phyloP scores from a whole-genome alignment of 2,329 filamentous ascomycete species.

The Cytospora mali region DNA sequence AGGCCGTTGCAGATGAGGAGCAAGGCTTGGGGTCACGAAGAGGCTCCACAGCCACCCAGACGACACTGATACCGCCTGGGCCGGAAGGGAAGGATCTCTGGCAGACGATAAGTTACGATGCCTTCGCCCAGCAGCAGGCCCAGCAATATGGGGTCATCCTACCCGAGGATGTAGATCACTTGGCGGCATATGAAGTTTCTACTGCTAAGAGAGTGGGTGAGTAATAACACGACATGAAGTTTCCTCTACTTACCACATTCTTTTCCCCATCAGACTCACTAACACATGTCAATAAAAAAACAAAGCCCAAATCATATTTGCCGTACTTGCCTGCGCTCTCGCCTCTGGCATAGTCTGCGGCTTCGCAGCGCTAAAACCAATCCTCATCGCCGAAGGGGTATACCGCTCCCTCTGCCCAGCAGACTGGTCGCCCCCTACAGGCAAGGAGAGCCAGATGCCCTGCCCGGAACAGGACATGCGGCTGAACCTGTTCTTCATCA shows the following conservation, averaged over 20 bases:
- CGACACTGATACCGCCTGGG: slow-evolving; percentile 1
- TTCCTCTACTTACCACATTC: no score
- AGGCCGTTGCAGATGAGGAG: background rate
- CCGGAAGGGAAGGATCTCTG: slow-evolving; percentile 22
- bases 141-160: slow-evolving; percentile 21
- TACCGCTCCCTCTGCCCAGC: slow-evolving; percentile 56
- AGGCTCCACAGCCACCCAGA: background rate
- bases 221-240: no score
- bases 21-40: no score
- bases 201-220: slow-evolving; percentile 35
- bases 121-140: slow-evolving; percentile 13
- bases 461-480: slow-evolving; percentile 55
- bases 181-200: slow-evolving; percentile 39
- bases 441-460: slow-evolving; percentile 36
- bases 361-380: slow-evolving; percentile 65
- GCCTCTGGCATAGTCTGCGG: slow-evolving; percentile 67
- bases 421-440: slow-evolving; percentile 10
- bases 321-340: slow-evolving; percentile 68
- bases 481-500: slow-evolving; percentile 68
- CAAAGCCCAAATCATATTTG: slow-evolving; percentile 63
- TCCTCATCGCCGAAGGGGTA: slow-evolving; percentile 60
- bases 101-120: slow-evolving; percentile 25
- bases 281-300: background rate
- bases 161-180: slow-evolving; percentile 22
- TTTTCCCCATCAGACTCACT: background rate